phyloP scores from a whole-genome alignment of 2,329 filamentous ascomycete genomes.

The Alternaria sp. region DNA sequence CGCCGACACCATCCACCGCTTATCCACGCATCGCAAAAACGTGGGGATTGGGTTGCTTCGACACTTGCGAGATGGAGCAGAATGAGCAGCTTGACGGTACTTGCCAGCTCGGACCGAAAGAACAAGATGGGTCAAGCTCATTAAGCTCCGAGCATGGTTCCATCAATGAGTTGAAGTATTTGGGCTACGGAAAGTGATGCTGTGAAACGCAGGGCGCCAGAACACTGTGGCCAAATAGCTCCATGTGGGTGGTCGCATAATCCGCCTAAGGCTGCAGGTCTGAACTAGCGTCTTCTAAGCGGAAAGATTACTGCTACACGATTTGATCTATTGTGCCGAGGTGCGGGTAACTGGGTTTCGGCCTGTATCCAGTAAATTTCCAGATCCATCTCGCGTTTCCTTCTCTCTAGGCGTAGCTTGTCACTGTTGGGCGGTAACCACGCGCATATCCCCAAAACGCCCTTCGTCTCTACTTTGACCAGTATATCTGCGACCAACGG shows the following conservation, averaged over 20 bases:
- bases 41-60: neutral
- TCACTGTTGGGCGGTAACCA: neutral
- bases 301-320: neutral
- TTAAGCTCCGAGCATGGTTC: conserved; percentile 1
- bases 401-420: neutral
- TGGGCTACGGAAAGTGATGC: neutral
- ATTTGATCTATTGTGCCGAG: neutral
- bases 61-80: neutral
- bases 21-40: neutral
- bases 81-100: neutral
- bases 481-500: neutral
- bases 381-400: neutral
- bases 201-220: conserved; percentile 1
- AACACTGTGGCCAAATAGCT: neutral
- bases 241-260: neutral
- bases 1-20: neutral
- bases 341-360: neutral
- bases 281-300: neutral
- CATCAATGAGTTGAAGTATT: neutral
- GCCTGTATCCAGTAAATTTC: neutral
- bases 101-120: conserved; percentile 6
- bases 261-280: neutral
- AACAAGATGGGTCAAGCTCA: neutral
- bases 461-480: neutral
- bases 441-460: neutral